Percentiles rank a stretch among this genome's conserved stretches.
phyloP scores from a whole-genome alignment of 768 basidiomycete genomes.

The Hebeloma cylindrosporum region DNA sequence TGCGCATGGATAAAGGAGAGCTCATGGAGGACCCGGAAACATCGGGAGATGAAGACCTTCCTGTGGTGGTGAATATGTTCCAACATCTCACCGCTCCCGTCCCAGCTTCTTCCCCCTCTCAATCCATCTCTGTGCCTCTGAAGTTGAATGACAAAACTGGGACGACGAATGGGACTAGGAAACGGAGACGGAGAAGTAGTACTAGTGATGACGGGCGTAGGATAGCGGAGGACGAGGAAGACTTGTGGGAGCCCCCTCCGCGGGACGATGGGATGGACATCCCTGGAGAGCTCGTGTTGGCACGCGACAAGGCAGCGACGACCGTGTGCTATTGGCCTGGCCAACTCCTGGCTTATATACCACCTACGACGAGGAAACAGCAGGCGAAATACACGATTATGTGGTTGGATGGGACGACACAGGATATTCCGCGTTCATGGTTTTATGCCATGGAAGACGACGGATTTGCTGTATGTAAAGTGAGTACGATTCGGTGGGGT shows the following conservation, averaged over 20 bases:
- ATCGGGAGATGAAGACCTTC: too few species aligned
- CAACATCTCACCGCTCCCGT: too few species aligned
- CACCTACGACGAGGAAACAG: constrained; percentile 40
- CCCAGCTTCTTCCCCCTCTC: too few species aligned
- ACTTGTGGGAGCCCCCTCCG: constrained; percentile 40
- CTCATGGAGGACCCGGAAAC: constrained; percentile 18
- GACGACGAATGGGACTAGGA: constrained; percentile 5
- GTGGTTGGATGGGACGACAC: constrained; percentile 56
- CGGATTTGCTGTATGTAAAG: constrained; percentile 64
- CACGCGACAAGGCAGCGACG: constrained; percentile 37
- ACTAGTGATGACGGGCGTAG: neutral
- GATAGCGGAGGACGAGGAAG: constrained; percentile 13
- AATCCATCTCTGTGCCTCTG: too few species aligned
- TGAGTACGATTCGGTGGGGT: constrained; percentile 26
- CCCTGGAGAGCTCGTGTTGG: constrained; percentile 69
- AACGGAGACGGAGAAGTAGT: constrained; percentile 11
- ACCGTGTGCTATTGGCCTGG: constrained; percentile 64
- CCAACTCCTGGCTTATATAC: constrained; percentile 50
- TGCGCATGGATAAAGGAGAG: constrained; percentile 32
- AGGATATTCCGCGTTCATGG: constrained; percentile 44
- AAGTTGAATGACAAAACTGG: too few species aligned
- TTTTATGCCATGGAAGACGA: constrained; percentile 61
- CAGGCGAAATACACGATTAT: constrained; percentile 49
- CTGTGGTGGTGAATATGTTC: too few species aligned
- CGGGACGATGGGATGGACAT: constrained; percentile 52